These are phyloP conservation scores for Remersonia thermophila DNA, from an alignment of 2,329 filamentous ascomycete genomes.

Conservation along the genomic window DNA sequence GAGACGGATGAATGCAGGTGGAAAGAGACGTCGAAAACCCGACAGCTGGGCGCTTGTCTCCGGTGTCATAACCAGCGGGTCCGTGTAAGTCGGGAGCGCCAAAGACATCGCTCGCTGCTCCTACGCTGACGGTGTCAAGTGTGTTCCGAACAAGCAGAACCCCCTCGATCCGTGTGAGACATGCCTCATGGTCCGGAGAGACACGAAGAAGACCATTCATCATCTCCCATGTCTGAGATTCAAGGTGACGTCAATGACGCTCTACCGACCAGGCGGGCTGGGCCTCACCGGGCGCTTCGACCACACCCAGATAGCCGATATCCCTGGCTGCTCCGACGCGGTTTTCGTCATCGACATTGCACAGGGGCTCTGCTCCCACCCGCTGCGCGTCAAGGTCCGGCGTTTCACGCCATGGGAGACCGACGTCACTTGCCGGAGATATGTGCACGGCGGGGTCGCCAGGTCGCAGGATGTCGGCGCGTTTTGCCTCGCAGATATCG, in stretches of 20 bases:
- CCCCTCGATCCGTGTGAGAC: constrained; percentile 24
- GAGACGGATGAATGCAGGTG: constrained; percentile 9
- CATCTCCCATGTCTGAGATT: constrained; percentile 31
- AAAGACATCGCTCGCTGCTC: not conserved
- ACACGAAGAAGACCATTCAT: constrained; percentile 36
- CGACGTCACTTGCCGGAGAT: constrained; percentile 29
- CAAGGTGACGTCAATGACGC: constrained; percentile 28
- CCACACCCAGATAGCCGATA: constrained; percentile 29
- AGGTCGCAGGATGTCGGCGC: constrained; percentile 22
- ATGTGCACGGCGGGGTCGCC: constrained; percentile 22
- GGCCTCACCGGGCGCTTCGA: constrained; percentile 32
- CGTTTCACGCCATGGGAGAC: constrained; percentile 25
- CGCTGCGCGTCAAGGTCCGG: constrained; percentile 29
- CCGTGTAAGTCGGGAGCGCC: constrained; percentile 23
- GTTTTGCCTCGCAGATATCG: constrained; percentile 30
- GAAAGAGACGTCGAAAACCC: constrained; percentile 24
- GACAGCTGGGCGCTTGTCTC: constrained; percentile 29
- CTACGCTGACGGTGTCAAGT: constrained; percentile 21
- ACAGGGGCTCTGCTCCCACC: constrained; percentile 25
- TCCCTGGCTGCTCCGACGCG: constrained; percentile 23
- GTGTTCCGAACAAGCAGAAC: constrained; percentile 21
- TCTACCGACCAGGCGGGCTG: constrained; percentile 33
- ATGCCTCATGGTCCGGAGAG: constrained; percentile 26
- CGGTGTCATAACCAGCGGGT: constrained; percentile 33
- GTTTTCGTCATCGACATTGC: constrained; percentile 26